Conservation (phyloP, 1,139 yeast species). For the Candida glucosophila region DNA sequence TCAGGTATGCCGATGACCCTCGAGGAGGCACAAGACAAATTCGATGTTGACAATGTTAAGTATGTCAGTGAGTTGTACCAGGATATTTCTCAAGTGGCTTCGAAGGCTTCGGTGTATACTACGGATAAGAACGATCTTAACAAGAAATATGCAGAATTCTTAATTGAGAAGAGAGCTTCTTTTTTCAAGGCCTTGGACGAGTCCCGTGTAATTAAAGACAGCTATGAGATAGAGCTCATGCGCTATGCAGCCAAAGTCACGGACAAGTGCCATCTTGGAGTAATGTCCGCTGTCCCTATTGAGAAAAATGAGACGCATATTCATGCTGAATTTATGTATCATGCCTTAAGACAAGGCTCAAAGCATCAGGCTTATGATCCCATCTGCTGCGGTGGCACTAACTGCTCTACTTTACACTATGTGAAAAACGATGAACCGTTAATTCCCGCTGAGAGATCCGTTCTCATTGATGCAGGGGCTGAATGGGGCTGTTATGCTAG, state of each 20-base stretch:
- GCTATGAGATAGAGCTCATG: constrained; percentile 67
- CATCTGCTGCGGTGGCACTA: constrained; percentile 89
- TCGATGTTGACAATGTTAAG: constrained; percentile 75
- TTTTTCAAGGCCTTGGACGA: constrained; percentile 79
- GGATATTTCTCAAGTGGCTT: constrained; percentile 19
- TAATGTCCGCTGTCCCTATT: constrained; percentile 86
- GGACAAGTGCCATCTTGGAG: constrained; percentile 83
- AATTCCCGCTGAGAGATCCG: constrained; percentile 43
- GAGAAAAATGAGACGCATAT: constrained; percentile 84
- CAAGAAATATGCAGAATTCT: constrained; percentile 17
- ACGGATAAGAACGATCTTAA: constrained; percentile 37
- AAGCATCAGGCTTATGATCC: constrained; percentile 88
- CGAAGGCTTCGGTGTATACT: constrained; percentile 19
- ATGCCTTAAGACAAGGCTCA: constrained; percentile 89
- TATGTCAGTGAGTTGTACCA: constrained; percentile 42
- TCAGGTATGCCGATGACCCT: constrained; percentile 72
- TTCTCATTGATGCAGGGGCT: constrained; percentile 93
- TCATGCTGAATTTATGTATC: constrained; percentile 92
- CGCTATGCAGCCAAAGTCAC: constrained; percentile 75
- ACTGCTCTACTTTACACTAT: constrained; percentile 87
- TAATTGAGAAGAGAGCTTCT: constrained; percentile 34
- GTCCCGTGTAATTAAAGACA: constrained; percentile 76
- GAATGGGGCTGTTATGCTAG: constrained; percentile 92
- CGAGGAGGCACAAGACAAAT: constrained; percentile 57
- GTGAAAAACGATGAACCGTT: constrained; percentile 71